phyloP scores from a whole-genome alignment of 2,329 filamentous ascomycete species.

The Cercospora sp. region DNA sequence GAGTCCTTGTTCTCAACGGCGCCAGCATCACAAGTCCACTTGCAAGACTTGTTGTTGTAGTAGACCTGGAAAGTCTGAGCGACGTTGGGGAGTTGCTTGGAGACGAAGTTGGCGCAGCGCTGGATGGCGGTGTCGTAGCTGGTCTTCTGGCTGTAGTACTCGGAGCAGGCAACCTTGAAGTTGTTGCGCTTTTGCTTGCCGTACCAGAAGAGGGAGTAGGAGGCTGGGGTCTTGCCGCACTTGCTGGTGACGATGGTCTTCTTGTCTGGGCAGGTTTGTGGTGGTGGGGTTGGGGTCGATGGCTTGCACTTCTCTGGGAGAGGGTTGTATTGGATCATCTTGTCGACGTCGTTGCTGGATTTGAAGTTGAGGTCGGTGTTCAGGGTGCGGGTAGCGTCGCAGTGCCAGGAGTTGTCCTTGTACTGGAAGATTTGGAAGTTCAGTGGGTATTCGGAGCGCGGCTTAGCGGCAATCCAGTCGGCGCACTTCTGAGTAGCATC shows the following conservation, averaged over 20 bases:
- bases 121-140: background rate
- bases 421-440: background rate
- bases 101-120: slow-evolving; percentile 2
- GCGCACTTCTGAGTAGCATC: background rate
- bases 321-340: slow-evolving; percentile 3
- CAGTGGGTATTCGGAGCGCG: background rate
- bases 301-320: background rate
- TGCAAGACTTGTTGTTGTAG: background rate
- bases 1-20: background rate
- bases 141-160: background rate
- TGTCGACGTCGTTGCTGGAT: background rate
- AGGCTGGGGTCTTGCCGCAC: background rate
- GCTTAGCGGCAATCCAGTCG: background rate
- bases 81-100: background rate
- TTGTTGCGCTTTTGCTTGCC: background rate
- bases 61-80: background rate
- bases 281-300: background rate
- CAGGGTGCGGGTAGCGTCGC: background rate
- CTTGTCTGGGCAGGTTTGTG: background rate
- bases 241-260: slow-evolving; percentile 4
- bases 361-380: slow-evolving; percentile 2
- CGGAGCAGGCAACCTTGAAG: background rate
- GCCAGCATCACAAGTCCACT: background rate
- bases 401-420: background rate
- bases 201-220: background rate